phyloP scores from a whole-genome alignment of 345 rosid species.

The Citrus glauca region DNA sequence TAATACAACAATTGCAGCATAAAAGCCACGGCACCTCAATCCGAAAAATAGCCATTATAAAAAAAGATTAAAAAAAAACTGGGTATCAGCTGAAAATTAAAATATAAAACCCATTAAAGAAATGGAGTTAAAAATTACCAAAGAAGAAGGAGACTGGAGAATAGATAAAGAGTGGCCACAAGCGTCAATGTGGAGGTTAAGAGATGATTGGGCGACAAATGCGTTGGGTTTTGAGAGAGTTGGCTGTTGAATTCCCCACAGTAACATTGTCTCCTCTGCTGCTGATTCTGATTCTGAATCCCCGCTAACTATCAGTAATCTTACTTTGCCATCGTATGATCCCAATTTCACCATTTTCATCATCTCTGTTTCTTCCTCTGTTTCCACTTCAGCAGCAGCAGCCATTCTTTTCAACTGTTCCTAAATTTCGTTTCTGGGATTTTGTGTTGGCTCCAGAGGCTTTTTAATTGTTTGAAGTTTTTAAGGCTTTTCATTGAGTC shows the following conservation, averaged over 20 bases:
- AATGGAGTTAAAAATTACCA: constrained; percentile 32
- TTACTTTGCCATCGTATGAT: constrained; percentile 59
- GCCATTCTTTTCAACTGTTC: not conserved
- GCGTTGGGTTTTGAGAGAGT: constrained; percentile 66
- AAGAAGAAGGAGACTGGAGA: constrained; percentile 87
- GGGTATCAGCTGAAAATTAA: not conserved
- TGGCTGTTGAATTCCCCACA: constrained; percentile 93
- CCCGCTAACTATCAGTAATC: constrained; percentile 22
- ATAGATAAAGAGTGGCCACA: constrained; percentile 81
- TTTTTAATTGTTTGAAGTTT: not conserved
- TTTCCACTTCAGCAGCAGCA: not conserved
- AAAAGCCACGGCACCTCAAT: not conserved
- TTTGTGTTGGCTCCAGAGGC: not conserved
- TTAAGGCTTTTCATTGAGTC: too few species aligned
- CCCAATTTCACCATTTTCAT: constrained; percentile 37
- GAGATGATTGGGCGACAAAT: constrained; percentile 77
- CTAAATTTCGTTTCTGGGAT: not conserved
- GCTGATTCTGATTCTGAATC: constrained; percentile 49
- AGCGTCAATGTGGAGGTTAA: constrained; percentile 72
- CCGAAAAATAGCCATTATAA: not conserved
- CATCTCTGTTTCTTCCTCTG: constrained; percentile 22
- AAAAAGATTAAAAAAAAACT: not conserved
- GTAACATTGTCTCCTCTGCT: constrained; percentile 77
- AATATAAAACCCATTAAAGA: not conserved
- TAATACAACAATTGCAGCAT: too few species aligned